Evolutionary conservation across 1,284 basidiomycete genomes (phyloP).

Genomic region (Leccinum subrobustum): DNA sequence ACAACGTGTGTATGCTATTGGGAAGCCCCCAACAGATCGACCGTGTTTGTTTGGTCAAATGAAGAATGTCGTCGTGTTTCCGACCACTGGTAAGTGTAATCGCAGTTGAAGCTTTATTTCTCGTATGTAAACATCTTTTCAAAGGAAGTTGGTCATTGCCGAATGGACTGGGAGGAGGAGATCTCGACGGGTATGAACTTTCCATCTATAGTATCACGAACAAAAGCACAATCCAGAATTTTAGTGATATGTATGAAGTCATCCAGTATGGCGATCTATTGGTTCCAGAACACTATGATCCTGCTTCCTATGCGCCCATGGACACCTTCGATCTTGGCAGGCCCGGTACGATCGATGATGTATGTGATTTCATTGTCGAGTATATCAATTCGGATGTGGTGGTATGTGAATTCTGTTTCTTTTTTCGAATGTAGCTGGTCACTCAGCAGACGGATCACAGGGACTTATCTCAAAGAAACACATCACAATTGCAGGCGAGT

Average conservation of each 20-base stretch:
- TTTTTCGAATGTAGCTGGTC: neutral
- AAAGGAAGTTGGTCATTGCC: slow-evolving; percentile 62
- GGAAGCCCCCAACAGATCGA: slow-evolving; percentile 57
- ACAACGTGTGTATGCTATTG: slow-evolving; percentile 69
- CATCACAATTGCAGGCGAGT: slow-evolving; percentile 64
- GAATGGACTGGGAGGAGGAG: slow-evolving; percentile 69
- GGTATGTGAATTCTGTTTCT: slow-evolving; percentile 36
- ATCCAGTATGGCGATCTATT: slow-evolving; percentile 52
- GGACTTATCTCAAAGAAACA: slow-evolving; percentile 69
- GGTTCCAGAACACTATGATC: slow-evolving; percentile 44
- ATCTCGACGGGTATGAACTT: slow-evolving; percentile 63
- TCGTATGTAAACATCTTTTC: neutral
- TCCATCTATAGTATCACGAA: slow-evolving; percentile 16
- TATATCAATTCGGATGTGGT: slow-evolving; percentile 80
- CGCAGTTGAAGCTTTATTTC: neutral
- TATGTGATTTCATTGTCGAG: slow-evolving; percentile 80
- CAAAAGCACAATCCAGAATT: slow-evolving; percentile 1
- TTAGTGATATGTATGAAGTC: slow-evolving; percentile 55
- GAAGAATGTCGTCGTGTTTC: slow-evolving; percentile 73
- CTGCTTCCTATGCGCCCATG: slow-evolving; percentile 54
- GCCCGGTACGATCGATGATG: slow-evolving; percentile 66
- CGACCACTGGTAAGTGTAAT: slow-evolving; percentile 54
- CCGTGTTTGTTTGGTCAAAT: slow-evolving; percentile 60
- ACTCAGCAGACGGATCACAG: slow-evolving; percentile 35
- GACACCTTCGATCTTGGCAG: slow-evolving; percentile 46